Evolutionary conservation across 495 filamentous ascomycete genomes (phyloP), one percentile per base, ranked within the genome.

Genomic region (Aspergillus nidulans): DNA sequence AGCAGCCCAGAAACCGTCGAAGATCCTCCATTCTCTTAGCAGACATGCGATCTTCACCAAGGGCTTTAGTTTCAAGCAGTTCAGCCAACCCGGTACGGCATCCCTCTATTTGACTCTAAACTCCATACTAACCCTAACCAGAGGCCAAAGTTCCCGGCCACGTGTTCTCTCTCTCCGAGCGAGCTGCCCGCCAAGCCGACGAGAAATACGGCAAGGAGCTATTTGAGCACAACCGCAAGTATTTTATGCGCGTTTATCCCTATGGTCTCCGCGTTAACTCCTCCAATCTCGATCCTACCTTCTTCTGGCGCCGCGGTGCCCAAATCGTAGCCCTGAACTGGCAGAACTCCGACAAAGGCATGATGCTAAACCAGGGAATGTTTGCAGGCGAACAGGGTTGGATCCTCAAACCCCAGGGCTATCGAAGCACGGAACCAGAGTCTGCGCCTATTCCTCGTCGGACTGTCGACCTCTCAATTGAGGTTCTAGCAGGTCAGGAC

Each of bases 291-390:
- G 89, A 96, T 60, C 91, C 92, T 1, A 77, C 81, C 1, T 73
- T 84, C 28, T 92, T 90, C 75, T 97, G 92, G 92, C 77, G 88
- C 3, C 85, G 88, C 55, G 92, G 92, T 9, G 88, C 94, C 4
- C 92, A 97, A 71, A 85, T 96, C 41, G 90, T 95, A 0, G 92
- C 92, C 1, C 76, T 97, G 38, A 97, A 97, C 69, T 97, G 92
- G 92, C 92, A 97, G 62, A 86, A 85, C 51, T 83, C 84, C 63
- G 92, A 97, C 63, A 85, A 86, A 53, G 92, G 90, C 12, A 95
- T 90, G 87, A 97, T 97, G 92, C 80, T 96, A 1, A 96, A 96
- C 63, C 84, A 91, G 62, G 92, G 82, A 53, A 92, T 97, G 90
- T 97, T 97, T 65, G 78, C 80, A 4, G 86, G 85, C 10, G 86